phyloP scores from a whole-genome alignment of 768 basidiomycete genomes.

The Mycena galericulata region DNA sequence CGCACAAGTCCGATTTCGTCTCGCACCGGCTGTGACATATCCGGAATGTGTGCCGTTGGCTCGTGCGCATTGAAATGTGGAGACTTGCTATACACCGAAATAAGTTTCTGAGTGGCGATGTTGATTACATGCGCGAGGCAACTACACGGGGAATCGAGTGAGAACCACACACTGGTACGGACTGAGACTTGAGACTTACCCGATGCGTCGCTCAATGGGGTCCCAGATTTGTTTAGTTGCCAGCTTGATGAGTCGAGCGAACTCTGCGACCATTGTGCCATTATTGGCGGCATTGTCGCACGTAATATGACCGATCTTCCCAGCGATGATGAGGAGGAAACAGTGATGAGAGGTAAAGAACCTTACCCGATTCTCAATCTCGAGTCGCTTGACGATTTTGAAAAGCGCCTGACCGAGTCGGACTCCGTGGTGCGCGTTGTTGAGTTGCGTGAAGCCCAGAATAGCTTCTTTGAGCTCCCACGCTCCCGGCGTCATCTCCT shows the following conservation, averaged over 20 bases:
- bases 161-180: neutral
- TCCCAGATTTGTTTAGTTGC: neutral
- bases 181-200: neutral
- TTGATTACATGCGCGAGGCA: constrained; percentile 10
- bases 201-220: neutral
- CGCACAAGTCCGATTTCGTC: constrained; percentile 9
- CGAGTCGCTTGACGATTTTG: constrained; percentile 42
- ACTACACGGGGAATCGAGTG: neutral
- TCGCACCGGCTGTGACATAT: neutral
- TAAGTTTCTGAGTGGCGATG: constrained; percentile 1
- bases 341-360: neutral
- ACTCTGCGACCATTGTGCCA: constrained; percentile 1
- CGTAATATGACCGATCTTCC: neutral
- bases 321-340: neutral
- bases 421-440: constrained; percentile 46
- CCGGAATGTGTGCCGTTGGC: neutral
- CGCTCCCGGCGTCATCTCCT: constrained; percentile 35
- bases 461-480: constrained; percentile 42
- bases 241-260: neutral
- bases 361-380: constrained; percentile 45
- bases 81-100: constrained; percentile 3
- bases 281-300: constrained; percentile 7
- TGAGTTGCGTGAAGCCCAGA: constrained; percentile 37
- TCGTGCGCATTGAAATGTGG: constrained; percentile 5
- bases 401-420: constrained; percentile 49